These are phyloP conservation scores for Starmerella powellii DNA, from an alignment of 805 yeast genomes.

Conservation along the genomic window DNA sequence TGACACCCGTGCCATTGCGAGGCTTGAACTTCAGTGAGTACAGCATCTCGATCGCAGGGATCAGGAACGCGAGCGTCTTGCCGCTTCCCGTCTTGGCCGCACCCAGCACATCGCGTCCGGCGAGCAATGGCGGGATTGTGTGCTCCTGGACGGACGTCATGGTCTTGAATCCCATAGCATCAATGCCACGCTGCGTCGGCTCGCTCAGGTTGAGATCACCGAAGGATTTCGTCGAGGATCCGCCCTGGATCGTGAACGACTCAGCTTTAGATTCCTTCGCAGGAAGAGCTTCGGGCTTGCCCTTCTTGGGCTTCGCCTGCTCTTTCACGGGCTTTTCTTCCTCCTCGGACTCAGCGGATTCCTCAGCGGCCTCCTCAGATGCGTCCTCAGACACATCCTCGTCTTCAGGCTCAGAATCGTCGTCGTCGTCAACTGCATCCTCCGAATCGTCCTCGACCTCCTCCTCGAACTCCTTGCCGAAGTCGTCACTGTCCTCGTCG, in stretches of 20 bases:
- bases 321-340: conserved; percentile 4
- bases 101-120: conserved; percentile 94
- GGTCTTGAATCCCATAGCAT: conserved; percentile 75
- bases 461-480: conserved; percentile 1
- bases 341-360: background rate
- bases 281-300: background rate
- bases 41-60: conserved; percentile 90
- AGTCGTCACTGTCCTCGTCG: conserved; percentile 5
- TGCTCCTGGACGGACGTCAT: conserved; percentile 94
- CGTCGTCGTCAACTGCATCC: conserved; percentile 1
- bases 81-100: conserved; percentile 99
- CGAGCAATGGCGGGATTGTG: conserved; percentile 90
- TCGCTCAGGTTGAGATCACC: conserved; percentile 55
- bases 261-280: conserved; percentile 11
- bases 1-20: conserved; percentile 94
- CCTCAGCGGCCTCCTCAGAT: background rate
- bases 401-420: background rate
- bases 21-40: conserved; percentile 90
- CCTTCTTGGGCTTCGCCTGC: background rate
- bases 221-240: conserved; percentile 28
- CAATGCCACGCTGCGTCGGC: conserved; percentile 70
- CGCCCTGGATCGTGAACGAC: conserved; percentile 21
- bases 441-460: conserved; percentile 2
- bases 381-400: conserved; percentile 4
- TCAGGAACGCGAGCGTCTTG: conserved; percentile 85